Evolutionary conservation across 805 yeast genomes (phyloP), one percentile per base, ranked within the genome.

Genomic region (Scheffersomyces lignosus): DNA sequence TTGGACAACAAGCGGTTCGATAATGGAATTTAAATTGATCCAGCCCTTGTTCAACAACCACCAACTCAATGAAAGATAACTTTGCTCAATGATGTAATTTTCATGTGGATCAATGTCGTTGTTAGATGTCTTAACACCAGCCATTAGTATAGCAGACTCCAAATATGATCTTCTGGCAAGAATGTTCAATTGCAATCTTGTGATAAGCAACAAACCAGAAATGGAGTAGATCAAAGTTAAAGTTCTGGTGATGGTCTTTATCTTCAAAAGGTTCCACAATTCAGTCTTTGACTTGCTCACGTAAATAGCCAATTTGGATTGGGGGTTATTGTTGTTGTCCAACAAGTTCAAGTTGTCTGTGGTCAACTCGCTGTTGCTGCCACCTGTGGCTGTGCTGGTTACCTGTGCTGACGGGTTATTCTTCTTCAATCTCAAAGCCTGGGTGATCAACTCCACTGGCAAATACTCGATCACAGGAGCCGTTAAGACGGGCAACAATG

Each of bases 21-120:
- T 77, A 15, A 71, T 60, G 18, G 69, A 62, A 15, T 77, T 70
- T 24, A 87, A 63, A 23, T 70, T 64, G 15, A 71, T 50, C 89
- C 93, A 88, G 0, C 98, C 98, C 45, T 81, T 78, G 58, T 91
- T 89, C 34, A 91, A 68, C 31, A 91, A 60, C 96, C 96, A 91
- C 96, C 97, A 91, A 43, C 90, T 83, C 44, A 88, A 75, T 0
- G 95, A 83, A 31, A 91, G 69, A 56, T 85, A 91, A 34, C 88
- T 83, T 51, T 93, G 91, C 50, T 85, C 93, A 26, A 82, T 72
- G 23, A 75, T 62, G 53, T 82, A 79, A 47, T 76, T 75, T 25
- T 62, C 68, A 22, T 51, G 56, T 3, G 41, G 20, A 31, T 56
- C 62, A 20, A 49, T 51, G 15, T 50, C 40, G 22, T 38, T 52